These are phyloP conservation scores for Linaria vulgaris DNA, from an alignment of 257 asterid species.

Conservation along the genomic window DNA sequence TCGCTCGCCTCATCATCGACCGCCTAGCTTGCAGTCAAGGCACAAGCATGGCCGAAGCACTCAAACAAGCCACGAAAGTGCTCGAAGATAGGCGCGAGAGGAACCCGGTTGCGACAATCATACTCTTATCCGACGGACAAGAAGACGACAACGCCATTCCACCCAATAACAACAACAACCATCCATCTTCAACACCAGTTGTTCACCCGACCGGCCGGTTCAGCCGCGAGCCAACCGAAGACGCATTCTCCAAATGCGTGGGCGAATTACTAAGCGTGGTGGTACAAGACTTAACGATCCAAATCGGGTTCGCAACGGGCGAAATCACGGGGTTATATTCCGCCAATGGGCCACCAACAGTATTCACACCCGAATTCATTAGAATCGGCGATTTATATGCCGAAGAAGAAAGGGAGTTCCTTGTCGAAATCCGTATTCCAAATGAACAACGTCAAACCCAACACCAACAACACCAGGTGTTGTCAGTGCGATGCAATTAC, in stretches of 20 bases:
- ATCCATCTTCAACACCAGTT: slow-evolving; percentile 56
- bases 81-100: slow-evolving; percentile 83
- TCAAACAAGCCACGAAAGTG: slow-evolving; percentile 64
- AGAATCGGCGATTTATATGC: slow-evolving; percentile 79
- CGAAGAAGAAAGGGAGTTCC: slow-evolving; percentile 70
- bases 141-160: slow-evolving; percentile 59
- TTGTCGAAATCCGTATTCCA: slow-evolving; percentile 72
- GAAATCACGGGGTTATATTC: slow-evolving; percentile 74
- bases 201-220: slow-evolving; percentile 84
- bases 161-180: slow-evolving; percentile 36
- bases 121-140: slow-evolving; percentile 72
- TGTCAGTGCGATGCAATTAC: slow-evolving; percentile 50
- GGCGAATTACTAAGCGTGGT: slow-evolving; percentile 83
- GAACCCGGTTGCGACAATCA: slow-evolving; percentile 79
- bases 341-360: slow-evolving; percentile 46
- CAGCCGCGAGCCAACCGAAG: slow-evolving; percentile 61
- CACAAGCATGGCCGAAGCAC: slow-evolving; percentile 60
- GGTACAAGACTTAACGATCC: slow-evolving; percentile 67
- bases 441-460: slow-evolving; percentile 16
- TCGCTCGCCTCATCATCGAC: slow-evolving; percentile 58
- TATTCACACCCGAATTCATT: slow-evolving; percentile 49
- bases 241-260: slow-evolving; percentile 81
- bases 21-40: slow-evolving; percentile 72
- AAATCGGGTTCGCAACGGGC: slow-evolving; percentile 55
- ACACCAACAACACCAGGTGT: slow-evolving; percentile 57